These are phyloP conservation scores for Ganoderma lingzhi DNA, from an alignment of 1,284 basidiomycete genomes.

Conservation along the genomic window DNA sequence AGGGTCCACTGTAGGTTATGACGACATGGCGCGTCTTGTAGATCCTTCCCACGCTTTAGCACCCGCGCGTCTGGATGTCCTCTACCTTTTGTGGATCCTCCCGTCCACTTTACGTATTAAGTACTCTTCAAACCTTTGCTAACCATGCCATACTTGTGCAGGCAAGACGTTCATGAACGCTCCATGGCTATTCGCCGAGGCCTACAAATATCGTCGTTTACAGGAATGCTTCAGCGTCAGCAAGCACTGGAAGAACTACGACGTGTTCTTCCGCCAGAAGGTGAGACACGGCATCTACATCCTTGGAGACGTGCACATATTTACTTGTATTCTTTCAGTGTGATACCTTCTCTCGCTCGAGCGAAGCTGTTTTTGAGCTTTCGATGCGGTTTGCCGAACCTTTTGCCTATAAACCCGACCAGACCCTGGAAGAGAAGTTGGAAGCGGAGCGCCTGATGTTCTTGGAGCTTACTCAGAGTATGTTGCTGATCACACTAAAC, in stretches of 20 bases:
- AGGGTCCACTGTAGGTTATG: background rate
- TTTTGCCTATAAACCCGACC: conserved; percentile 67
- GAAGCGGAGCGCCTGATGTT: conserved; percentile 93
- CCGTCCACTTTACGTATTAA: background rate
- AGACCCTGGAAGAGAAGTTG: conserved; percentile 64
- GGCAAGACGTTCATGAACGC: conserved; percentile 97
- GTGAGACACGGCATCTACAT: conserved; percentile 43
- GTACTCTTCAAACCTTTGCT: conserved; percentile 8
- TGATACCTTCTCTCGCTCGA: conserved; percentile 95
- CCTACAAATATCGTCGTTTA: conserved; percentile 96
- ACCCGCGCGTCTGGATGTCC: background rate
- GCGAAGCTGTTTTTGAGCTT: conserved; percentile 94
- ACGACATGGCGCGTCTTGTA: conserved; percentile 3
- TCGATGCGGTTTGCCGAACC: conserved; percentile 93
- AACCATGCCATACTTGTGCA: conserved; percentile 36
- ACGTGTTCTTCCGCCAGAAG: conserved; percentile 93
- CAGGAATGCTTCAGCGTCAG: conserved; percentile 96
- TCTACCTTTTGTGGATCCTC: conserved; percentile 3
- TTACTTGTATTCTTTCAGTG: conserved; percentile 57
- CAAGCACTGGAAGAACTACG: conserved; percentile 92
- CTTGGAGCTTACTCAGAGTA: conserved; percentile 88
- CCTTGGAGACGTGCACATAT: background rate
- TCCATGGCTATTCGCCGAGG: conserved; percentile 96
- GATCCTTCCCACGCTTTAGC: conserved; percentile 13
- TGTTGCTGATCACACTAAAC: background rate